Evolutionary conservation across 257 asterid species (phyloP).

Genomic region (Nicotiana otophora): DNA sequence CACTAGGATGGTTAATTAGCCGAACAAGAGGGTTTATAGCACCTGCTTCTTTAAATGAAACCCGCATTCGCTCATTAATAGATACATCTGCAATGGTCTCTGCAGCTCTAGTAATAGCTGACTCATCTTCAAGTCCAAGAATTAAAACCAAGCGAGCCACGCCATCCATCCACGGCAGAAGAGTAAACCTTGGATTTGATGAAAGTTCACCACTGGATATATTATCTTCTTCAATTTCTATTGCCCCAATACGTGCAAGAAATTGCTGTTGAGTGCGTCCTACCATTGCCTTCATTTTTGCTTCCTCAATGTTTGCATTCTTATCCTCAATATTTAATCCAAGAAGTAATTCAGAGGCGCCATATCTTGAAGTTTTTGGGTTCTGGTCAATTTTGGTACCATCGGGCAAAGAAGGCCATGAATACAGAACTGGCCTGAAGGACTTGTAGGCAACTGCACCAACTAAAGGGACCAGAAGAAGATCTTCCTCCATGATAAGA

Average conservation of each 20-base stretch:
- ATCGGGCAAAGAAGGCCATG: conserved; percentile 92
- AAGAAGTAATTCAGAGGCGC: conserved; percentile 66
- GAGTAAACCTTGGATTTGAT: conserved; percentile 41
- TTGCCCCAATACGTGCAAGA: conserved; percentile 83
- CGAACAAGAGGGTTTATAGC: conserved; percentile 57
- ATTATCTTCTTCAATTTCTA: conserved; percentile 57
- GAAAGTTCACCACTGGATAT: conserved; percentile 22
- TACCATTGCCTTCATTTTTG: conserved; percentile 53
- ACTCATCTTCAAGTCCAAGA: conserved; percentile 81
- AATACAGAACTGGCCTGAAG: conserved; percentile 55
- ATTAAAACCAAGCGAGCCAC: conserved; percentile 84
- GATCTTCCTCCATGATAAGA: conserved; percentile 80
- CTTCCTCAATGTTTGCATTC: conserved; percentile 50
- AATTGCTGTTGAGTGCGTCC: conserved; percentile 74
- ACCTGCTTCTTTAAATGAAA: conserved; percentile 72
- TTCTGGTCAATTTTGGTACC: conserved; percentile 59
- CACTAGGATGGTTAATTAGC: conserved; percentile 54
- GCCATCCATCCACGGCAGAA: conserved; percentile 69
- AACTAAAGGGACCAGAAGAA: conserved; percentile 69
- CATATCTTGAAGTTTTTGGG: conserved; percentile 65
- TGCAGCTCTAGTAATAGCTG: conserved; percentile 71
- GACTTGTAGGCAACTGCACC: conserved; percentile 73
- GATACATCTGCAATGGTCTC: conserved; percentile 71
- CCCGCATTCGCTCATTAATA: conserved; percentile 63
- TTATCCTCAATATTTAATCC: conserved; percentile 50